Evolutionary conservation across 2,329 filamentous ascomycete species (phyloP), one percentile per base, ranked within the genome.

Genomic region (Sphaerulina musiva): DNA sequence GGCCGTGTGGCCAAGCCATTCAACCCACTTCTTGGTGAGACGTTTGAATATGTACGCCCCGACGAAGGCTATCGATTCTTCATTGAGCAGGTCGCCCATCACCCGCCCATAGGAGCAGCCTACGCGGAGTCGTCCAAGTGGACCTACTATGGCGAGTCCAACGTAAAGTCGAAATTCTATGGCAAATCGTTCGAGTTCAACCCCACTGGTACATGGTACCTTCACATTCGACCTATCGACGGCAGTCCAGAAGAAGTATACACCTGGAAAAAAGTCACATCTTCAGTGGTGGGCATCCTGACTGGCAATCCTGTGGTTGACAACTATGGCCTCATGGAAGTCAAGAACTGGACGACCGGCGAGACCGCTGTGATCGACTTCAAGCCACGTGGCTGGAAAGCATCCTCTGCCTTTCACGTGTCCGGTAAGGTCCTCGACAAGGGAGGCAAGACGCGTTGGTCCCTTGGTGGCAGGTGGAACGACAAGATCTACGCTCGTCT

Each of bases 51-150:
- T 67, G 91, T 86, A 36, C 80, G 93, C 53, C 92, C 93, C 0
- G 93, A 98, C 74, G 95, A 96, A 71, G 91, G 92, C 55, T 98
- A 95, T 75, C 89, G 93, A 61, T 97, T 97, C 79, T 95, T 97
- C 74, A 89, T 95, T 57, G 93, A 98, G 72, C 93, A 98, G 76
- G 92, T 98, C 65, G 95, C 89, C 73, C 93, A 98, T 70, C 93
- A 98, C 72, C 93, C 93, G 31, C 93, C 93, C 0, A 81, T 98
- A 64, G 91, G 93, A 61, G 93, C 95, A 14, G 91, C 90, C 0
- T 93, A 87, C 78, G 92, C 92, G 7, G 93, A 98, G 72, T 86
- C 89, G 4, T 83, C 91, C 11, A 89, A 87, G 64, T 98, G 93
- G 93, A 92, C 92, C 52, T 98, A 98, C 75, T 97, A 79, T 67